phyloP scores from a whole-genome alignment of 139 green algal genomes.

The Chlamydomonas sphaeroides region DNA sequence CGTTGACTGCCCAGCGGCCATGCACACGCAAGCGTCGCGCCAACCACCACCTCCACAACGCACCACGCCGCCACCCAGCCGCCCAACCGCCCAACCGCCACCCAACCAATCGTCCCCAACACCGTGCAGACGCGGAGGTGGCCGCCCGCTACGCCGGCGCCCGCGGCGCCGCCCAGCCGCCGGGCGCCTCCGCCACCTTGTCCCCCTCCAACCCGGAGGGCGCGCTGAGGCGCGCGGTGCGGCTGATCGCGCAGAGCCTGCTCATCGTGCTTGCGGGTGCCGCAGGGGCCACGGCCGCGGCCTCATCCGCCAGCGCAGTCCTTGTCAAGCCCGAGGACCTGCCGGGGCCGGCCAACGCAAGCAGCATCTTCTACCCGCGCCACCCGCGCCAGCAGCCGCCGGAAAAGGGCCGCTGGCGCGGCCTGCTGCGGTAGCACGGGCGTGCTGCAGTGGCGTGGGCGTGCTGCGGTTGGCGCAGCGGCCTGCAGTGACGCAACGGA shows the following conservation, averaged over 20 bases:
- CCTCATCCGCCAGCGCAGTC: not conserved
- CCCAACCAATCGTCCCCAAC: not conserved
- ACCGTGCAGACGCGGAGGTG: no score
- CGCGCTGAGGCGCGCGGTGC: constrained; percentile 5
- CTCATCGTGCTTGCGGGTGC: constrained; percentile 23
- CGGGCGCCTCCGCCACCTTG: no score
- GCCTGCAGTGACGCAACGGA: no score
- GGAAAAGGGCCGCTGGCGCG: no score
- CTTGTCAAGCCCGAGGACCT: constrained; percentile 14
- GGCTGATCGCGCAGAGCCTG: constrained; percentile 24
- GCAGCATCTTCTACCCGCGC: constrained; percentile 6
- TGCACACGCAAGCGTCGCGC: no score
- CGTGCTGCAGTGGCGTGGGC: no score
- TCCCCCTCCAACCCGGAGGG: not conserved
- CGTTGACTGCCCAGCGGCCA: no score
- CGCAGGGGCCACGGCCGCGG: constrained; percentile 17
- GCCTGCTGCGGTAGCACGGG: no score
- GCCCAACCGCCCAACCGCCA: not conserved
- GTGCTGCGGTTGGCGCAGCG: no score
- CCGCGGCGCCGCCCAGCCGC: no score
- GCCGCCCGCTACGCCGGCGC: no score
- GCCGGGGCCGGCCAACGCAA: not conserved
- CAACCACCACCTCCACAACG: no score
- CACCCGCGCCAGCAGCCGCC: not conserved
- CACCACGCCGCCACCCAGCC: not conserved